phyloP scores from a whole-genome alignment of 2,329 filamentous ascomycete species.

The Cladosporium sp. region DNA sequence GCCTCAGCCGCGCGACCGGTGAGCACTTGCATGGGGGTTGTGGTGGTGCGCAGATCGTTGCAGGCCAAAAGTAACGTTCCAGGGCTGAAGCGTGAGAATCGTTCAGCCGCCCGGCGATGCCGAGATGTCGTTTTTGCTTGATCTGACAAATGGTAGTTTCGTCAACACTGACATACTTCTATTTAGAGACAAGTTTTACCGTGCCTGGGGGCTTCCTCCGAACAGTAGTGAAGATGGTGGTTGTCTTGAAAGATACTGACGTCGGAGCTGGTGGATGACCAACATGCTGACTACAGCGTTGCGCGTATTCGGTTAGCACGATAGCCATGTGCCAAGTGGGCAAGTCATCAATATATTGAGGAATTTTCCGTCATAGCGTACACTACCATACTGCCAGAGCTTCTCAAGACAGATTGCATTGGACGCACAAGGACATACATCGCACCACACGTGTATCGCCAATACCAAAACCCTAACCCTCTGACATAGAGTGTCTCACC shows the following conservation, averaged over 20 bases:
- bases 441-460: neutral
- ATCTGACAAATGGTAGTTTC: neutral
- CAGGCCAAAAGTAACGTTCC: neutral
- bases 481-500: neutral
- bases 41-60: neutral
- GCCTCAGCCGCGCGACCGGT: conserved; percentile 2
- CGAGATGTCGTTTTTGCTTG: conserved; percentile 2
- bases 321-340: neutral
- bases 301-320: neutral
- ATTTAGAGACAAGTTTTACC: neutral
- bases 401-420: neutral
- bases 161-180: conserved; percentile 1
- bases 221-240: neutral
- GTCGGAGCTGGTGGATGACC: neutral
- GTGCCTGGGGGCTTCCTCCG: neutral
- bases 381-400: neutral
- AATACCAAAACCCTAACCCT: neutral
- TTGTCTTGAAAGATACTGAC: neutral
- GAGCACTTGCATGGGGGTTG: neutral
- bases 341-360: neutral
- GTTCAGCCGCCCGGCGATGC: conserved; percentile 12
- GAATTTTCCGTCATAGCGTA: neutral
- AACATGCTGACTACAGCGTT: neutral
- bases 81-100: conserved; percentile 6
- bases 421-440: neutral